phyloP scores from a whole-genome alignment of 1,139 yeast genomes.

The Taphrina sp. region DNA sequence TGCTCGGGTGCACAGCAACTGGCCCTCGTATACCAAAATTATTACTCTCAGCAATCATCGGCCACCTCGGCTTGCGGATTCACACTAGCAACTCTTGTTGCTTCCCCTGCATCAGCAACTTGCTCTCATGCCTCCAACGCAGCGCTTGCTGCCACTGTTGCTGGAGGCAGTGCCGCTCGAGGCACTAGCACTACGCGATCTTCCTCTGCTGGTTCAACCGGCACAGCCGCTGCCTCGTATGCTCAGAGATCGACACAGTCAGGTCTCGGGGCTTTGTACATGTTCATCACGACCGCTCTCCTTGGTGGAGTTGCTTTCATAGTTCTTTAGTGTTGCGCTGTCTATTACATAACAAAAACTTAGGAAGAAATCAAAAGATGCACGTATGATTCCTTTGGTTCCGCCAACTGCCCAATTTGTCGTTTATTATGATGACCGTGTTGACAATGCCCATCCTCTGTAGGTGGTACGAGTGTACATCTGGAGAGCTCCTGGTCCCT shows the following conservation, averaged over 20 bases:
- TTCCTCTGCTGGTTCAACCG: background rate
- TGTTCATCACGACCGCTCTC: no score
- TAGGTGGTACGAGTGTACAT: no score
- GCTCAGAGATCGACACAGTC: no score
- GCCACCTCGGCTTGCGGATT: constrained; percentile 34
- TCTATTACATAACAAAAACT: no score
- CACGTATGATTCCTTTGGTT: no score
- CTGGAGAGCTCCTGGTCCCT: no score
- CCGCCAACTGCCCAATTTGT: no score
- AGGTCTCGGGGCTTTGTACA: no score
- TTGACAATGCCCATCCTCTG: no score
- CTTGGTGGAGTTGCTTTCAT: constrained; percentile 13
- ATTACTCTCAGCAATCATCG: constrained; percentile 46
- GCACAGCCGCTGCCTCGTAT: background rate
- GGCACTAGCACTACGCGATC: background rate
- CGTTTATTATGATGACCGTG: no score
- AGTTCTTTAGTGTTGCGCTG: no score
- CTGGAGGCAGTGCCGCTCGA: background rate
- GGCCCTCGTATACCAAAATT: constrained; percentile 55
- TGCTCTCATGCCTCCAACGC: constrained; percentile 20
- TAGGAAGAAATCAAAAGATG: no score
- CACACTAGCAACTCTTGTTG: constrained; percentile 22
- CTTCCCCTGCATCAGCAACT: constrained; percentile 10
- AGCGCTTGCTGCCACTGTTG: background rate
- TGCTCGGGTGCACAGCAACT: constrained; percentile 56